phyloP scores from a whole-genome alignment of 768 basidiomycete genomes.

The Pleurotus djamor region DNA sequence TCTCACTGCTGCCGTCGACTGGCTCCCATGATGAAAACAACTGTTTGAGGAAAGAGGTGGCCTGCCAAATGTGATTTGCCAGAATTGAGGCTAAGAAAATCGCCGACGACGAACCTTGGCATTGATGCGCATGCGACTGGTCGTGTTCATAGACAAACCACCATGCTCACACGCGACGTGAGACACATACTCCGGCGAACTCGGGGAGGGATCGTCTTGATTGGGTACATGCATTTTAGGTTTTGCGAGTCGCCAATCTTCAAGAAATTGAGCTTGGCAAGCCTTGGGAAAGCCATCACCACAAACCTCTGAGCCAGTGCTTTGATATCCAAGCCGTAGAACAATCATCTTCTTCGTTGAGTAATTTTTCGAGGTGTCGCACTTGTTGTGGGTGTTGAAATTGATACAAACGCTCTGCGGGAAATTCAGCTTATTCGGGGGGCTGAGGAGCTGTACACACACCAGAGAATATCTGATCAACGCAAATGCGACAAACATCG shows the following conservation, averaged over 20 bases:
- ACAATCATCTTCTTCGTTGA: constrained; percentile 42
- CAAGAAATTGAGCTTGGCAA: background rate
- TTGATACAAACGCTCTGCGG: constrained; percentile 66
- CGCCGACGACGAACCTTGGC: constrained; percentile 37
- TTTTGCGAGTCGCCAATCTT: constrained; percentile 72
- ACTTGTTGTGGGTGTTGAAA: constrained; percentile 66
- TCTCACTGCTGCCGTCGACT: constrained; percentile 42
- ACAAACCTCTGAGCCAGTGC: constrained; percentile 71
- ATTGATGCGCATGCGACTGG: constrained; percentile 62
- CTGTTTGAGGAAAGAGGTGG: constrained; percentile 46
- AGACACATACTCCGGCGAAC: constrained; percentile 47
- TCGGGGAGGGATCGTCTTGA: constrained; percentile 66
- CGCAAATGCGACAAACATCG: constrained; percentile 64
- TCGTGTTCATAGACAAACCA: constrained; percentile 49
- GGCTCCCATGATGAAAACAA: constrained; percentile 71
- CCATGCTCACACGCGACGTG: constrained; percentile 78
- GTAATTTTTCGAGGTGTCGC: constrained; percentile 52
- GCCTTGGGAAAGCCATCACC: constrained; percentile 1
- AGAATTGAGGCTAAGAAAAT: background rate
- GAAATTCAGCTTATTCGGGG: constrained; percentile 4
- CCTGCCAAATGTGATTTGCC: constrained; percentile 36
- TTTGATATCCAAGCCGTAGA: constrained; percentile 66
- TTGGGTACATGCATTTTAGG: constrained; percentile 74
- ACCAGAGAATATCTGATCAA: constrained; percentile 59
- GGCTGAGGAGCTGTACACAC: constrained; percentile 8